Evolutionary conservation across 257 asterid genomes (phyloP), one percentile per base, ranked within the genome.

Genomic region (Perilla frutescens): DNA sequence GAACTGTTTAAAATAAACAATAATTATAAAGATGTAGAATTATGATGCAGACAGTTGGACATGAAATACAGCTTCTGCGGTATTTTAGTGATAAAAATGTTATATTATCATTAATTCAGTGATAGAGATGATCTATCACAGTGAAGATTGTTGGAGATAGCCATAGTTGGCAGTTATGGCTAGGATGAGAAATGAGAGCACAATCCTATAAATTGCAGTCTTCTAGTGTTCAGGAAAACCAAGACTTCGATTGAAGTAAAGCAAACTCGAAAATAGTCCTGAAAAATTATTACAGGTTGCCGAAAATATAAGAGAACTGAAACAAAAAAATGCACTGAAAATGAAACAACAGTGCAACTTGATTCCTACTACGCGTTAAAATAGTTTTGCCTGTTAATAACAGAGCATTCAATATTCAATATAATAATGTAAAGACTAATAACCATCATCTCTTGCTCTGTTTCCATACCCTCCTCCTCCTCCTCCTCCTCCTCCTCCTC

Each of bases 401-500:
- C 32, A 34, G 32, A 49, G 43, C 72, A 50, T n/a, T 48, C 50
- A 37, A 53, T 54, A 6, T 20, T 20, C 26, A 20, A 20, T 20
- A 20, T 20, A 20, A 20, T 20, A 20, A 20, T 62, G 36, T 13
- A 62, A 20, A 12, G 37, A 72, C 45, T 70, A 70, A 45, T 20
- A 70, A n/a, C 50, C 45, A 12, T 29, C 54, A 48, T 13, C 7
- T 20, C 36, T n/a, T 32, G 61, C 50, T 51, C 48, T 26, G 63
- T 41, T 51, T 11, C 57, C 57, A 4, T 40, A 56, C 7, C 76
- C 61, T 1, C 63, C 45, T 3, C 72, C 73, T 31, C 59, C 71
- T 3, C 72, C 73, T 31, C 59, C 71, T 3, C 72, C 73, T 31
- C 59, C 71, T n/a, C 76, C 61, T 1, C 63, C 45, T 3, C 72